Conservation (phyloP, 352 stramenopile genomes). For the Globisporangium paroecandrum region DNA sequence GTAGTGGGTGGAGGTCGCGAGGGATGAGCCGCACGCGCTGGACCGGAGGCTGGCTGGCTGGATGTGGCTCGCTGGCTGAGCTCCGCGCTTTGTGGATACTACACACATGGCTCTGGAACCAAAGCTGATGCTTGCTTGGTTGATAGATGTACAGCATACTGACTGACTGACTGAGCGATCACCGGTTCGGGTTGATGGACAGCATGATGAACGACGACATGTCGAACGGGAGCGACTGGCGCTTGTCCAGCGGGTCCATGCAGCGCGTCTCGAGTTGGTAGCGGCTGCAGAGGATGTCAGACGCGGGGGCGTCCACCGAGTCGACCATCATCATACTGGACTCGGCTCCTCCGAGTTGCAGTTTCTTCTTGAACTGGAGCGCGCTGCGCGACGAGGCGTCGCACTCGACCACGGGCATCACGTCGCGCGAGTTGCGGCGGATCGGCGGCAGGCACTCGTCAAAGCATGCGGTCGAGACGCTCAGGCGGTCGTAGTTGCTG, state of each 20-base stretch:
- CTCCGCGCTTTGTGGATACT: neutral
- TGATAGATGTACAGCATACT: neutral
- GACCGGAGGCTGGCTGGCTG: neutral
- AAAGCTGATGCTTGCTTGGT: neutral
- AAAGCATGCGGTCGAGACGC: neutral
- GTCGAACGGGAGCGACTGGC: slow-evolving; percentile 13
- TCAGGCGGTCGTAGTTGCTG: slow-evolving; percentile 11
- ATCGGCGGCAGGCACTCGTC: slow-evolving; percentile 18
- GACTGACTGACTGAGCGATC: neutral
- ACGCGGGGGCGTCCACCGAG: slow-evolving; percentile 3
- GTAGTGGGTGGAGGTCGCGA: neutral
- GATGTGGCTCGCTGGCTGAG: neutral
- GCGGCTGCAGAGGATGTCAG: slow-evolving; percentile 7
- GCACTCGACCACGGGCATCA: slow-evolving; percentile 13
- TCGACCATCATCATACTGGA: neutral
- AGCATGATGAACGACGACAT: slow-evolving; percentile 18
- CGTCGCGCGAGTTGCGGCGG: slow-evolving; percentile 16
- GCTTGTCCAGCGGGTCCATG: slow-evolving; percentile 15
- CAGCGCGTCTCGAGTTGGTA: slow-evolving; percentile 15
- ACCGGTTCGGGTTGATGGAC: slow-evolving; percentile 16
- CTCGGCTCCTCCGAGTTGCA: slow-evolving; percentile 7
- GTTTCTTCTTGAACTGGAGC: slow-evolving; percentile 23
- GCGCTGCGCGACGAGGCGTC: slow-evolving; percentile 4
- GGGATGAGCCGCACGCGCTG: neutral
- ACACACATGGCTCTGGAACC: neutral